These are phyloP conservation scores for Hortaea sp. DNA, from an alignment of 2,329 filamentous ascomycete genomes.

Conservation along the genomic window DNA sequence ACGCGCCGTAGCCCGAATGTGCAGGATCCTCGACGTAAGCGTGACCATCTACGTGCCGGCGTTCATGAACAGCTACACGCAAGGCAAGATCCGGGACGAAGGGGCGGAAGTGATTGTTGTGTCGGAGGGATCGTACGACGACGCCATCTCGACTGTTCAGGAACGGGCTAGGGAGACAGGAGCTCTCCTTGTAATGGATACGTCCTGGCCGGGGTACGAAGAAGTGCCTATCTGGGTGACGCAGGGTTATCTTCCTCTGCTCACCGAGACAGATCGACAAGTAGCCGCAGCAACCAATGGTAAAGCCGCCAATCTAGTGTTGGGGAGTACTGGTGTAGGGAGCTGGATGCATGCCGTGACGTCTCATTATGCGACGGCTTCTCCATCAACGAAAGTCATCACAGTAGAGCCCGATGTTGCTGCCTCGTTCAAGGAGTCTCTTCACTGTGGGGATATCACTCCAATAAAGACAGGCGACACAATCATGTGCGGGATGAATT, in stretches of 20 bases:
- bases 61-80: slow-evolving; percentile 46
- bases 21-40: slow-evolving; percentile 44
- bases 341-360: slow-evolving; percentile 62
- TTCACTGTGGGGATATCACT: slow-evolving; percentile 39
- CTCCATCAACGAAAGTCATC: slow-evolving; percentile 36
- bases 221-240: slow-evolving; percentile 64
- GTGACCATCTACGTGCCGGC: slow-evolving; percentile 54
- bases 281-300: slow-evolving; percentile 29
- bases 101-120: slow-evolving; percentile 50
- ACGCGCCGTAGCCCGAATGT: slow-evolving; percentile 61
- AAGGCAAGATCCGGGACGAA: slow-evolving; percentile 48
- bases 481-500: slow-evolving; percentile 67
- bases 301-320: slow-evolving; percentile 37
- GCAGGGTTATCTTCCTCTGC: slow-evolving; percentile 66
- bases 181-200: slow-evolving; percentile 58
- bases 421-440: slow-evolving; percentile 46
- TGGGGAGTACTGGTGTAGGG: slow-evolving; percentile 63
- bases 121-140: slow-evolving; percentile 51
- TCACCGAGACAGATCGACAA: slow-evolving; percentile 58
- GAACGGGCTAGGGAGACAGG: slow-evolving; percentile 32
- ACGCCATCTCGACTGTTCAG: slow-evolving; percentile 44
- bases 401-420: slow-evolving; percentile 61
- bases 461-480: slow-evolving; percentile 49
- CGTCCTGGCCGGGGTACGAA: slow-evolving; percentile 55
- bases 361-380: slow-evolving; percentile 48